These are phyloP conservation scores for Arthromyces matolae DNA, from an alignment of 768 basidiomycete genomes.

Conservation along the genomic window DNA sequence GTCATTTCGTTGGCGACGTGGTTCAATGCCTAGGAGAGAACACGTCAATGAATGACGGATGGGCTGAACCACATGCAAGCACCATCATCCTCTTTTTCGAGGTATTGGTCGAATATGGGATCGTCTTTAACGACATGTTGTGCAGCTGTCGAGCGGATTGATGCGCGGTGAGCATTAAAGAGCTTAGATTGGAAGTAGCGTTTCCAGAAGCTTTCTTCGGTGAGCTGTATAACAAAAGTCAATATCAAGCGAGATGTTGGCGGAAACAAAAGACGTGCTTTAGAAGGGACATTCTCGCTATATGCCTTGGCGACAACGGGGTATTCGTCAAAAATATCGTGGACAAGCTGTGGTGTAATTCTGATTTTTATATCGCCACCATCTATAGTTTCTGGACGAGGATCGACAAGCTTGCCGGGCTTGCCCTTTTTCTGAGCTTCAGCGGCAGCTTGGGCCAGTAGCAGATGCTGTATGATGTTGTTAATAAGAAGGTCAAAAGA, in stretches of 20 bases:
- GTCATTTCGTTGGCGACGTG: slow-evolving; percentile 62
- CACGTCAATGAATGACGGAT: background rate
- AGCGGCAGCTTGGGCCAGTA: slow-evolving; percentile 70
- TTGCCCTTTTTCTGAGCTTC: slow-evolving; percentile 79
- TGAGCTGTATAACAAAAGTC: slow-evolving; percentile 54
- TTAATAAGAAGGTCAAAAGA: slow-evolving; percentile 14
- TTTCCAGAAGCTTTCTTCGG: slow-evolving; percentile 93
- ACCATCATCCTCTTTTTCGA: slow-evolving; percentile 97
- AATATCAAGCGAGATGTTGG: slow-evolving; percentile 1
- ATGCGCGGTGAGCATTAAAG: slow-evolving; percentile 93
- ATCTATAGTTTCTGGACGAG: slow-evolving; percentile 79
- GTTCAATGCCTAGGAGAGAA: slow-evolving; percentile 61
- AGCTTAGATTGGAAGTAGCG: slow-evolving; percentile 95
- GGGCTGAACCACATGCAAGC: slow-evolving; percentile 21
- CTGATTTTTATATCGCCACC: slow-evolving; percentile 85
- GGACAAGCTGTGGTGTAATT: slow-evolving; percentile 86
- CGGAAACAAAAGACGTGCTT: slow-evolving; percentile 43
- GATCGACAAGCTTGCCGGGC: slow-evolving; percentile 82
- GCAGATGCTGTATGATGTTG: slow-evolving; percentile 52
- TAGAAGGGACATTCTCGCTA: slow-evolving; percentile 84
- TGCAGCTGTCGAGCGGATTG: slow-evolving; percentile 79
- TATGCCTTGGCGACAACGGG: slow-evolving; percentile 93
- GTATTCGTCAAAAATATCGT: slow-evolving; percentile 97
- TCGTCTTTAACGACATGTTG: slow-evolving; percentile 88
- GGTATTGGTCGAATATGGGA: slow-evolving; percentile 90